Conservation (phyloP, 352 stramenopile species). For the Phytophthora constricta region DNA sequence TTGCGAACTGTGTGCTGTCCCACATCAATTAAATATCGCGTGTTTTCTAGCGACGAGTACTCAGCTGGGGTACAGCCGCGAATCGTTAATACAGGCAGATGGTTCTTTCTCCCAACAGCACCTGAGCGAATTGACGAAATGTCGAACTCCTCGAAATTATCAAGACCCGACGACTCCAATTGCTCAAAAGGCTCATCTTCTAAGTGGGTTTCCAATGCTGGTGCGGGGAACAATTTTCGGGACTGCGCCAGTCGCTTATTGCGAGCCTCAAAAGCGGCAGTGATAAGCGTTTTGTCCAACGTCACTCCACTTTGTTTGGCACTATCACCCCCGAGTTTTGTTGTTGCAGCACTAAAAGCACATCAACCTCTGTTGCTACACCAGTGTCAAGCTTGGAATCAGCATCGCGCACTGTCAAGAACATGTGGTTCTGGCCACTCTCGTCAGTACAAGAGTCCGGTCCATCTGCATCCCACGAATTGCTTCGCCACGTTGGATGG, state of each 20-base stretch:
- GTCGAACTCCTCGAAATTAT: conserved; percentile 84
- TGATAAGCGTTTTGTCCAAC: conserved; percentile 53
- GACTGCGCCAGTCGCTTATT: conserved; percentile 62
- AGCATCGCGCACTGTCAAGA: conserved; percentile 72
- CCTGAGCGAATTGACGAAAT: conserved; percentile 69
- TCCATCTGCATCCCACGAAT: conserved; percentile 78
- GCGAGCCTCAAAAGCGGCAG: conserved; percentile 67
- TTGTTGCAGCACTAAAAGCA: conserved; percentile 76
- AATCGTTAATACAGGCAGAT: conserved; percentile 68
- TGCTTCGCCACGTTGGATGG: conserved; percentile 83
- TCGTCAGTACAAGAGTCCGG: conserved; percentile 47
- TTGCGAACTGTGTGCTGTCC: conserved; percentile 89
- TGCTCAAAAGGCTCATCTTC: conserved; percentile 48
- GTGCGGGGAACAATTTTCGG: conserved; percentile 47
- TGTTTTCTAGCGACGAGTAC: conserved; percentile 83
- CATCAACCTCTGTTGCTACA: conserved; percentile 67
- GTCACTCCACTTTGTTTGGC: conserved; percentile 40
- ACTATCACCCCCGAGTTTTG: conserved; percentile 42
- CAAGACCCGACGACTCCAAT: conserved; percentile 53
- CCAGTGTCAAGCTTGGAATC: conserved; percentile 61
- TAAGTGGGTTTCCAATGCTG: conserved; percentile 46
- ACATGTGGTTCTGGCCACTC: conserved; percentile 74
- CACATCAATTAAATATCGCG: conserved; percentile 87
- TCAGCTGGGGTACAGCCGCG: conserved; percentile 85
- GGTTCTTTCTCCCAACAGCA: conserved; percentile 42